Conservation (phyloP, 2,329 filamentous ascomycete genomes). For the Xylaria sp. region DNA sequence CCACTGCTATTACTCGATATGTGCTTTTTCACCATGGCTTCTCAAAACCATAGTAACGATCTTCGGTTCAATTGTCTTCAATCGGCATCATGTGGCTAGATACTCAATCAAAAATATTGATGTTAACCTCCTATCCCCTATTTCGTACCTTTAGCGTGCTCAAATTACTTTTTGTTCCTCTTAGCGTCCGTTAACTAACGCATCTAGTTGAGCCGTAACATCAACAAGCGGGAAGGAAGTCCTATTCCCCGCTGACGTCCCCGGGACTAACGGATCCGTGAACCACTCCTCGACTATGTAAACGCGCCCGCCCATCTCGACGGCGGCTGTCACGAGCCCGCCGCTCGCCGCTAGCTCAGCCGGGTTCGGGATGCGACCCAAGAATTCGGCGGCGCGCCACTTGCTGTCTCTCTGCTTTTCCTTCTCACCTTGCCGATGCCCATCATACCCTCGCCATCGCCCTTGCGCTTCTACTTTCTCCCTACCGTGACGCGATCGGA, state of each 20-base stretch:
- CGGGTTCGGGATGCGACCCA: constrained; percentile 42
- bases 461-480: too few species aligned
- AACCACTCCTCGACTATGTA: constrained; percentile 39
- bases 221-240: constrained; percentile 40
- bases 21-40: background rate
- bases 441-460: too few species aligned
- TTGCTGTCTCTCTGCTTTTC: constrained; percentile 32
- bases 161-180: background rate
- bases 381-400: constrained; percentile 45
- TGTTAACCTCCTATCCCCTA: background rate
- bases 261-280: constrained; percentile 35
- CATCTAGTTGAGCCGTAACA: constrained; percentile 39
- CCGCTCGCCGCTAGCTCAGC: constrained; percentile 25
- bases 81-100: background rate
- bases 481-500: too few species aligned
- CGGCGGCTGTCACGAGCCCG: constrained; percentile 31
- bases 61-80: background rate
- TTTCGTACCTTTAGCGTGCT: background rate
- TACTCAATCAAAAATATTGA: background rate
- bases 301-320: constrained; percentile 36
- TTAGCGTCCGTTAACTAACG: constrained; percentile 9
- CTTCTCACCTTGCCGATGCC: too few species aligned
- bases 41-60: background rate
- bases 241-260: constrained; percentile 39
- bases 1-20: background rate